Conservation (phyloP, 345 rosid species). For the Bruguiera parviflora region DNA sequence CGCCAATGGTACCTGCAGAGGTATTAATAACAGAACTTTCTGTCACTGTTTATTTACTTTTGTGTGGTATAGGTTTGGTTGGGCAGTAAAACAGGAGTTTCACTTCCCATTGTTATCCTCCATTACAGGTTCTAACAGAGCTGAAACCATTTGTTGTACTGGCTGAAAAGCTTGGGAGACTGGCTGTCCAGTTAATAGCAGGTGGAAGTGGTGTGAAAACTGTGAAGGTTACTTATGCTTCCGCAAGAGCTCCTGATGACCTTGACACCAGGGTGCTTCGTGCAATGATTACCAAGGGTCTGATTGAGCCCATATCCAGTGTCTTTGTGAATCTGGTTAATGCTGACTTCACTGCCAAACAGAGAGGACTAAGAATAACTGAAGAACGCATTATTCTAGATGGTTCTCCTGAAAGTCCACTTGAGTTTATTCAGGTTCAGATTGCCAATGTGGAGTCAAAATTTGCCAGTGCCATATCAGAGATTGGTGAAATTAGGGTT, state of each 20-base stretch:
- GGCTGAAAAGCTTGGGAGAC: constrained; percentile 30
- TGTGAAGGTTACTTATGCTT: constrained; percentile 23
- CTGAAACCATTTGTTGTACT: constrained; percentile 24
- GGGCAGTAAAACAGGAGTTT: not conserved
- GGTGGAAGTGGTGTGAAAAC: constrained; percentile 28
- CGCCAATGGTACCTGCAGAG: constrained; percentile 37
- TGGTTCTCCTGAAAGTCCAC: constrained; percentile 28
- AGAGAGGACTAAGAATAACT: constrained; percentile 22
- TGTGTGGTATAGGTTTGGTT: not conserved
- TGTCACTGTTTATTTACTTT: not conserved
- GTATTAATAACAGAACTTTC: constrained; percentile 9
- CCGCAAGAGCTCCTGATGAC: constrained; percentile 28
- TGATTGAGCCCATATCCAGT: constrained; percentile 30
- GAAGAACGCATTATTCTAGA: constrained; percentile 23
- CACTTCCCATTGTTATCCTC: not conserved
- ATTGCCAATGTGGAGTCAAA: constrained; percentile 30
- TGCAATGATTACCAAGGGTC: constrained; percentile 28
- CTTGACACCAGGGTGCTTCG: constrained; percentile 31
- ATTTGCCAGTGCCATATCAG: constrained; percentile 29
- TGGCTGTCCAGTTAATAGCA: constrained; percentile 26
- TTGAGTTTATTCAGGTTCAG: constrained; percentile 25
- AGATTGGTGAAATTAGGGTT: constrained; percentile 21
- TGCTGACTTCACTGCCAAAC: constrained; percentile 32
- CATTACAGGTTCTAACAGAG: constrained; percentile 19
- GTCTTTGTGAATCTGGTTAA: constrained; percentile 28